phyloP scores from a whole-genome alignment of 345 rosid genomes.

The Euphorbia lathyris region DNA sequence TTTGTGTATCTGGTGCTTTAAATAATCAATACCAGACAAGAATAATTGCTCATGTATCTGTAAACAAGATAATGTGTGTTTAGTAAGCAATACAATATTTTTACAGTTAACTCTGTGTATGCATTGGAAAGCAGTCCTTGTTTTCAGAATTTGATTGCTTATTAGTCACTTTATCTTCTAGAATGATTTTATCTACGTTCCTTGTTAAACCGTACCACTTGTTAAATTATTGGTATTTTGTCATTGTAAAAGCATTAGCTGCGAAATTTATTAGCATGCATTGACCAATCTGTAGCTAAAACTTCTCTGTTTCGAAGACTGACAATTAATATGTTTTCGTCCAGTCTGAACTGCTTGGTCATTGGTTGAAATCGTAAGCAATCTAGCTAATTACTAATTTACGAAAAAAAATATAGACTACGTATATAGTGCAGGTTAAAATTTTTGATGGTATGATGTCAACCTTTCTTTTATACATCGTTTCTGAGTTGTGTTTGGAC shows the following conservation, averaged over 20 bases:
- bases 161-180: background rate
- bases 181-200: background rate
- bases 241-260: background rate
- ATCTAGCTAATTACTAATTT: background rate
- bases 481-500: background rate
- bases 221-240: background rate
- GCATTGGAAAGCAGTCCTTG: background rate
- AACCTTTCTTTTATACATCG: no score
- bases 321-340: background rate
- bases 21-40: background rate
- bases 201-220: background rate
- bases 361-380: background rate
- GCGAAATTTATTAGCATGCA: background rate
- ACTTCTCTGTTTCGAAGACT: background rate
- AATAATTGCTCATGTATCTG: background rate
- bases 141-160: background rate
- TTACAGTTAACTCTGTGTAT: background rate
- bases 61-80: no score
- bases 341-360: background rate
- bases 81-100: no score
- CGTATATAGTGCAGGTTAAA: background rate
- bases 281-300: background rate
- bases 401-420: background rate
- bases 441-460: background rate
- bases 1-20: background rate